phyloP scores from a whole-genome alignment of 164 flowering plant genomes.

The Hamamelis virginiana region DNA sequence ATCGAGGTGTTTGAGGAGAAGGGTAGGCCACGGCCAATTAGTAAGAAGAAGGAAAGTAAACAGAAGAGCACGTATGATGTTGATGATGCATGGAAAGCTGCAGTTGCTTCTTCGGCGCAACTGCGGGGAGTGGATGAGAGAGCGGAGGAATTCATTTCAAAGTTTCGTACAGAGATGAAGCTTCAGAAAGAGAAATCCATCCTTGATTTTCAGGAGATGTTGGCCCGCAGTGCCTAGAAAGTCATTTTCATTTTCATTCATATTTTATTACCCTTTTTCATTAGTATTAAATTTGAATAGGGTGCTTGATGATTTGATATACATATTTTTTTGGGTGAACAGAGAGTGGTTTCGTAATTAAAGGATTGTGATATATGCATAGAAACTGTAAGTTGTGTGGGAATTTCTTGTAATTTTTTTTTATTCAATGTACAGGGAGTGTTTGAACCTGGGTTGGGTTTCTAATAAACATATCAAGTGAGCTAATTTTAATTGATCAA shows the following conservation, averaged over 20 bases:
- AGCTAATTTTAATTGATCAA: no score
- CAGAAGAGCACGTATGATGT: constrained; percentile 10
- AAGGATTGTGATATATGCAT: no score
- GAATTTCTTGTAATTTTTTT: no score
- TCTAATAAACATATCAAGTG: no score
- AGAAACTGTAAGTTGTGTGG: no score
- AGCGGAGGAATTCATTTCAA: constrained; percentile 59
- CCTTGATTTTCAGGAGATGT: constrained; percentile 44
- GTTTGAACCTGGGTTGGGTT: no score
- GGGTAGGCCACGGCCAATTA: neutral
- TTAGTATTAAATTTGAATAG: neutral
- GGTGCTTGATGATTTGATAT: neutral
- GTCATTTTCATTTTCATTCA: no score
- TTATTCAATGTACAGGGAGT: no score
- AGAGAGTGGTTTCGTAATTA: no score
- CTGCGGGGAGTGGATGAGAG: constrained; percentile 50
- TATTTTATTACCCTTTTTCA: neutral
- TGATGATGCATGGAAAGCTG: constrained; percentile 38
- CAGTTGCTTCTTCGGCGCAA: constrained; percentile 33
- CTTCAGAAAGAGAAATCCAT: constrained; percentile 48
- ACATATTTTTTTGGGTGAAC: no score
- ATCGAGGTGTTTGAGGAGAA: neutral
- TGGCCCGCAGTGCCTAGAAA: constrained; percentile 33
- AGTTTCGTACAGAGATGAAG: constrained; percentile 40
- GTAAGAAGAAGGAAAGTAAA: neutral